Base-by-base conservation (phyloP, 1,284 basidiomycete species). In the Grifola frondosa region DNA sequence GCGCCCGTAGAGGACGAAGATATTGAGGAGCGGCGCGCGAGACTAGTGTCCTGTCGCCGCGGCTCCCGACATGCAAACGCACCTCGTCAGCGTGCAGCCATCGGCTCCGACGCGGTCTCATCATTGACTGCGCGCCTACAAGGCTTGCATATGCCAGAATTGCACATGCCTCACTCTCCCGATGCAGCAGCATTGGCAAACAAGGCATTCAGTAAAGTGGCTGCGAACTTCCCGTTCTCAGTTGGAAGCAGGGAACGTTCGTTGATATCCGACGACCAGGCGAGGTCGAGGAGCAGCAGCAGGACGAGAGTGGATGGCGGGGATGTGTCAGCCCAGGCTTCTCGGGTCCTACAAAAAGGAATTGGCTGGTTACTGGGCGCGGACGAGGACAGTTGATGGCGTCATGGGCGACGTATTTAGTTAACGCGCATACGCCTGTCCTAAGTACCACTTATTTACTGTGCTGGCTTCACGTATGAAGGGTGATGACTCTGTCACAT, bases 321-420 rank as follows among this genome's bases (percentile, higher is more conserved):
- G 13, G 83, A 88, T 43, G 80, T 90, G 17, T 81, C 84, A 13
- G 66, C 73, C 5, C 84, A 88, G 52, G 87, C 89, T 9, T 80
- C 78, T 32, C 77, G 83, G 28, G 85, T 79, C 15, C 64, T 93
- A 26, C 84, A 87, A 35, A 83, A 84, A 57, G 91, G 90, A 11
- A 85, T 93, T 37, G 89, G 89, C 7, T 93, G 90, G 90, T 69
- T 93, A 22, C 84, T 93, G 50, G 91, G 90, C 25, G 85, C 82
- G 15, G 88, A 91, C 43, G 80, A 80, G 24, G 68, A 71, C 35
- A 45, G 22, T 39, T 50, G 42, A 47, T 38, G 42, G 24, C 21
- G 25, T 35, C 29, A 10, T 10, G 7, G 20, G 17, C 17, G 13
- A 31, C 28, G 31, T 15, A 4, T 21, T 11, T 8, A 4, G 8